Evolutionary conservation across 768 basidiomycete genomes (phyloP).

Genomic region (Tremella fuciformis): DNA sequence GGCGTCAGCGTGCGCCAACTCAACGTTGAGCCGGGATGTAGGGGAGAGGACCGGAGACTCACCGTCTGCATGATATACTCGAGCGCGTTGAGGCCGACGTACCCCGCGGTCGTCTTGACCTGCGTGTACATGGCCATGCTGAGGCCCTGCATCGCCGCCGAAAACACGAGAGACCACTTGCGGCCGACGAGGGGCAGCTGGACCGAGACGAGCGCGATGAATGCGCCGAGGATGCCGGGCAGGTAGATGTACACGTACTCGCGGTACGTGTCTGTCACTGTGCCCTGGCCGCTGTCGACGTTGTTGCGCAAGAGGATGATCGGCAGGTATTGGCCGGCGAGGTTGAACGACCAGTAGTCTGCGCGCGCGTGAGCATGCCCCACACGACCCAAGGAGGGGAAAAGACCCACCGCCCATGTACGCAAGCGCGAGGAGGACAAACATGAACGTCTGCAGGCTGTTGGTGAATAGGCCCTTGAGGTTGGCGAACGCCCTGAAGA

Average conservation of each 20-base stretch:
- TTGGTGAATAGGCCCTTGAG: slow-evolving; percentile 52
- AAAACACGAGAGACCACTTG: slow-evolving; percentile 44
- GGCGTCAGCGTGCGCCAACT: neutral
- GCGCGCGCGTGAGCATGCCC: no score
- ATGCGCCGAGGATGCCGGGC: slow-evolving; percentile 45
- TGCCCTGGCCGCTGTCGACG: slow-evolving; percentile 29
- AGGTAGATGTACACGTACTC: slow-evolving; percentile 51
- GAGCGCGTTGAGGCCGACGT: slow-evolving; percentile 47
- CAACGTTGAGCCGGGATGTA: neutral
- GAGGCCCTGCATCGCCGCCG: slow-evolving; percentile 42
- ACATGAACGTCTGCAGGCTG: slow-evolving; percentile 42
- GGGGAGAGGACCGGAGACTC: slow-evolving; percentile 8
- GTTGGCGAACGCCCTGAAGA: slow-evolving; percentile 13
- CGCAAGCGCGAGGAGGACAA: slow-evolving; percentile 43
- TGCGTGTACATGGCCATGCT: slow-evolving; percentile 50
- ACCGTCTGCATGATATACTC: slow-evolving; percentile 51
- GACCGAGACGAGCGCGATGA: slow-evolving; percentile 42
- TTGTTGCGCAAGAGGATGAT: slow-evolving; percentile 51
- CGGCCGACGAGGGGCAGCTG: slow-evolving; percentile 44
- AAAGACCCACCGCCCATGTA: slow-evolving; percentile 48
- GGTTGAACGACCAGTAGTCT: slow-evolving; percentile 49
- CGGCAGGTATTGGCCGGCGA: slow-evolving; percentile 51
- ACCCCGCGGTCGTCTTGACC: slow-evolving; percentile 41
- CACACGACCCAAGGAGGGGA: neutral
- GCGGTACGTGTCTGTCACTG: slow-evolving; percentile 51